Base-by-base conservation (phyloP, 345 rosid genomes). In the Acer campestre region DNA sequence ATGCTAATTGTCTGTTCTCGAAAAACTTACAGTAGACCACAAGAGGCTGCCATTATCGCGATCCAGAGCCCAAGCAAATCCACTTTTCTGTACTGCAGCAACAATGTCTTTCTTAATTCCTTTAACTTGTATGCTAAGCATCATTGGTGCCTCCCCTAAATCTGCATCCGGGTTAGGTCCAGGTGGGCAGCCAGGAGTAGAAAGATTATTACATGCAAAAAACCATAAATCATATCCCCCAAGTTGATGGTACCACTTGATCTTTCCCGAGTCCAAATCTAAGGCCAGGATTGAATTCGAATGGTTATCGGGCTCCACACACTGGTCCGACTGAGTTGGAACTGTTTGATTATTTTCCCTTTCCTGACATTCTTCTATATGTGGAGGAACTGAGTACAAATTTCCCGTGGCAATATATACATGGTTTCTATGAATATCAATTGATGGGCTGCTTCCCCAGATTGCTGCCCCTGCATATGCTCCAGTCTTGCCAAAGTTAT, bases 11-110 rank as follows among this genome's bases (percentile, higher is more conserved):
- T 35, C 38, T 3, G 38, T 4, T 6, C 6, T 35, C 5, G 38
- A 35, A 35, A 35, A 35, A 35, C 38, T 25, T 1, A 25, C 90
- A n/a, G 71, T 85, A 10, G 59, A 85, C 92, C 92, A 84, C 2
- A 86, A 75, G 12, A 86, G 75, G 38, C 25, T 62, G 10, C 90
- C 85, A 22, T 64, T 77, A 20, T 85, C 78, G 3, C 90, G 81
- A 20, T 87, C 88, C 10, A 89, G 63, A 63, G 87, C 87, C 90
- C 84, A 85, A 22, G 87, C 86, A 38, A 82, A 82, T 10, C 90
- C 90, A 20, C 85, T 88, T 75, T 88, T 86, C 48, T 85, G 90
- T 18, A 82, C 85, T 7, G 86, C 88, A 20, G 64, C 87, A 13
- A 71, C 86, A 59, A 81, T 14, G 5, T 80, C 82, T 22, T 3